Percentiles rank a stretch among this genome's conserved stretches.
Evolutionary conservation across 108 stramenopile species (phyloP).

Genomic region (Nitzschia inconspicua): DNA sequence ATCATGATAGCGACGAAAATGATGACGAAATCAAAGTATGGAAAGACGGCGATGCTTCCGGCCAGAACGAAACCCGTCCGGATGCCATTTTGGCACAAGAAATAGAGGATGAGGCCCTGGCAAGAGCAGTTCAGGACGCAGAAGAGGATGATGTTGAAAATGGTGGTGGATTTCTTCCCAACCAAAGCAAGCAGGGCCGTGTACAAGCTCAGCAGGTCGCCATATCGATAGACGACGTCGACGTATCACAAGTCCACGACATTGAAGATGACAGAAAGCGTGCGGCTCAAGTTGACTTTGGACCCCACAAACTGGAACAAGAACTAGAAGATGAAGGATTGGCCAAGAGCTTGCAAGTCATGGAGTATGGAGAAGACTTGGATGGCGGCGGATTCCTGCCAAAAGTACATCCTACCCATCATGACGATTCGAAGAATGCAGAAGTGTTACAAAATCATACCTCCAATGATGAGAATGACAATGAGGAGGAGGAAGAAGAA

Average conservation of each 20-base stretch:
- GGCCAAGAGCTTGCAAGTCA: conserved; percentile 27
- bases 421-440: too few species aligned
- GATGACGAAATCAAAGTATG: neutral
- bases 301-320: conserved; percentile 8
- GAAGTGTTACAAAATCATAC: too few species aligned
- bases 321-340: conserved; percentile 32
- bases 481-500: conserved; percentile 2
- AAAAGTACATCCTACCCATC: neutral
- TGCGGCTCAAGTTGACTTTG: too few species aligned
- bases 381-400: neutral
- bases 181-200: neutral
- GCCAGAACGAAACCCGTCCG: neutral
- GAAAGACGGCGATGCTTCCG: neutral
- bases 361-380: conserved; percentile 6
- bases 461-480: neutral
- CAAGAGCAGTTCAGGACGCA: neutral
- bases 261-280: too few species aligned
- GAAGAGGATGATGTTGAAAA: neutral
- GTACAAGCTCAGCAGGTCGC: conserved; percentile 28
- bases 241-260: too few species aligned
- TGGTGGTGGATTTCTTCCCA: conserved; percentile 8
- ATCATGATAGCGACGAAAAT: conserved; percentile 12
- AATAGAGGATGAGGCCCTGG: neutral
- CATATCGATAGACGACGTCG: too few species aligned
- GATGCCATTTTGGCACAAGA: neutral